Evolutionary conservation across 768 basidiomycete genomes (phyloP).

Genomic region (Kwoniella botswanensis): DNA sequence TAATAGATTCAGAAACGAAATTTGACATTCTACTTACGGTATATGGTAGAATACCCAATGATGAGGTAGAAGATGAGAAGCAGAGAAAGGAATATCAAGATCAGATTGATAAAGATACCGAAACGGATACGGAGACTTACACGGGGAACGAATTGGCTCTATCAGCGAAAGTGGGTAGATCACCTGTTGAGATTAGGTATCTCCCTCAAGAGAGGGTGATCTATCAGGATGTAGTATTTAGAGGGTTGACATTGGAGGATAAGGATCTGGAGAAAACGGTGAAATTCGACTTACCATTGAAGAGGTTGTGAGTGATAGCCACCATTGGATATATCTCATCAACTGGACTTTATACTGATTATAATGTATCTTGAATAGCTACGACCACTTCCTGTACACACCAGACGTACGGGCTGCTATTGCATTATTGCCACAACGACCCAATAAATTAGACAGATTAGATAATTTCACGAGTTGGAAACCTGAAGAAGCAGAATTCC

Average conservation of each 20-base stretch:
- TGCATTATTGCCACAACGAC: constrained; percentile 15
- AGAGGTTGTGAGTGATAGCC: constrained; percentile 30
- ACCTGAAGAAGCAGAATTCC: constrained; percentile 6
- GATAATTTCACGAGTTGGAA: constrained; percentile 27
- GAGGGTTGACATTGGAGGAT: constrained; percentile 13
- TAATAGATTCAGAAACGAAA: constrained; percentile 18
- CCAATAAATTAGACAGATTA: constrained; percentile 25
- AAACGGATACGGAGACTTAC: constrained; percentile 1
- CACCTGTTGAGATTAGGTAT: constrained; percentile 19
- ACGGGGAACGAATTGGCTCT: constrained; percentile 16
- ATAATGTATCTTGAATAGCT: constrained; percentile 14
- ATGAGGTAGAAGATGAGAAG: constrained; percentile 7
- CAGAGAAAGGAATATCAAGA: constrained; percentile 15
- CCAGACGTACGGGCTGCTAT: constrained; percentile 25
- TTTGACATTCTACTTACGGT: constrained; percentile 26
- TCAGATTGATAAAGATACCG: constrained; percentile 1
- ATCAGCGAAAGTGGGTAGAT: constrained; percentile 5
- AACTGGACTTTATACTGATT: background rate
- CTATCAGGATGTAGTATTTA: constrained; percentile 8
- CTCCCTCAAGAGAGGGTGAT: constrained; percentile 10
- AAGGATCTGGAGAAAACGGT: constrained; percentile 20
- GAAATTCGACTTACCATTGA: constrained; percentile 27
- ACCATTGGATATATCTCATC: background rate
- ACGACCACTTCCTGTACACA: constrained; percentile 26
- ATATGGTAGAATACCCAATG: constrained; percentile 19